These are phyloP conservation scores for Trichosporon asahii DNA, from an alignment of 1,284 basidiomycete genomes.

Conservation along the genomic window DNA sequence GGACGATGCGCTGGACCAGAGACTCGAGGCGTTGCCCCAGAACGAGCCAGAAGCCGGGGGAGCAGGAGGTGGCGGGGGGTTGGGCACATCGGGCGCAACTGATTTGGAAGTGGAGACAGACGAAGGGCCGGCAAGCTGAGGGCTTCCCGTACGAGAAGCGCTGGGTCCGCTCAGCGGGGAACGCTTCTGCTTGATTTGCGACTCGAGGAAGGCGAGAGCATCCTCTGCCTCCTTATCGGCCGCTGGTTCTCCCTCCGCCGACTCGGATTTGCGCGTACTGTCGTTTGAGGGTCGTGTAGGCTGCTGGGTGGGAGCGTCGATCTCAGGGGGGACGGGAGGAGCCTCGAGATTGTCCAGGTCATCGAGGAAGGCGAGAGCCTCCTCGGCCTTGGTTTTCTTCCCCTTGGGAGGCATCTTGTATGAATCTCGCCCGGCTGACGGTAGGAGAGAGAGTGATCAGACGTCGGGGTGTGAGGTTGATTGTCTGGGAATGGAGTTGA, in stretches of 20 bases:
- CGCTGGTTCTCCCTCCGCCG: slow-evolving; percentile 56
- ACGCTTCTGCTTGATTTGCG: slow-evolving; percentile 75
- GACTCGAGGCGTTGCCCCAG: slow-evolving; percentile 56
- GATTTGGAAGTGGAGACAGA: slow-evolving; percentile 20
- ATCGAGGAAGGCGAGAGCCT: slow-evolving; percentile 83
- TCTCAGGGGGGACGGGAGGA: slow-evolving; percentile 1
- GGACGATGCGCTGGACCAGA: slow-evolving; percentile 80
- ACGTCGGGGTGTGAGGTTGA: too few relatives aligned
- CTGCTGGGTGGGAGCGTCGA: neutral
- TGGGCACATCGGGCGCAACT: slow-evolving; percentile 14
- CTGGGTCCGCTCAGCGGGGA: slow-evolving; percentile 35
- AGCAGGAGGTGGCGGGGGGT: slow-evolving; percentile 12
- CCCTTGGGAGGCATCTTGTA: slow-evolving; percentile 43
- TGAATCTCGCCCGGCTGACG: too few relatives aligned
- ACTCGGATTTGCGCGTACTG: slow-evolving; percentile 12
- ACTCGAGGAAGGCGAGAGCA: slow-evolving; percentile 87
- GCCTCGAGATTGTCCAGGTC: slow-evolving; percentile 74
- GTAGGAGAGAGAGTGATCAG: neutral
- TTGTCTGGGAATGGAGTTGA: too few relatives aligned
- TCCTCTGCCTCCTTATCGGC: slow-evolving; percentile 54
- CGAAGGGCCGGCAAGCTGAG: slow-evolving; percentile 20
- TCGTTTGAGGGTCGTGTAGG: slow-evolving; percentile 28
- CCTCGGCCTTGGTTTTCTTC: slow-evolving; percentile 70
- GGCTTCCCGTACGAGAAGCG: slow-evolving; percentile 26
- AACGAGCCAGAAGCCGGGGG: slow-evolving; percentile 14